phyloP scores from a whole-genome alignment of 192 early-diverging fungal species.

The Cladochytrium replicatum region DNA sequence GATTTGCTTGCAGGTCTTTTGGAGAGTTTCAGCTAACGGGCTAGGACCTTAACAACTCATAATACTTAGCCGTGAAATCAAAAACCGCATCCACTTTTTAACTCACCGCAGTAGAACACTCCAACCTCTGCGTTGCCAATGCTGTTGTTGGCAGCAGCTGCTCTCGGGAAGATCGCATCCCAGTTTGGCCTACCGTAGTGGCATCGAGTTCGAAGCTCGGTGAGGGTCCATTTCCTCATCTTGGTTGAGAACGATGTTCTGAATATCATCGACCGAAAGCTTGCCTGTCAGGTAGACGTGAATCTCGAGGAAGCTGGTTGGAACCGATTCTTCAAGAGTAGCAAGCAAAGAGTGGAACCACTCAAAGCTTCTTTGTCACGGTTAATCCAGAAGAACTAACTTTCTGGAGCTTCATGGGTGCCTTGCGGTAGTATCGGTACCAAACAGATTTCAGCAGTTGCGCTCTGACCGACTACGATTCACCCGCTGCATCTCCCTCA shows the following conservation, averaged over 20 bases:
- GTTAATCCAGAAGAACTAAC: conserved; percentile 74
- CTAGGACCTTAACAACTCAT: too few species aligned
- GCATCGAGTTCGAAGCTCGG: conserved; percentile 51
- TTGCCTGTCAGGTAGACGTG: conserved; percentile 62
- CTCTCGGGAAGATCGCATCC: conserved; percentile 44
- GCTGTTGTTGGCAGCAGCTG: conserved; percentile 10
- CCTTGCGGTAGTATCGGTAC: conserved; percentile 48
- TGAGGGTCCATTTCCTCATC: conserved; percentile 53
- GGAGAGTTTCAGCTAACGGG: too few species aligned
- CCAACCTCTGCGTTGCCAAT: conserved; percentile 51
- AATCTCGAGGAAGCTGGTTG: conserved; percentile 50
- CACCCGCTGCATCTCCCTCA: too few species aligned
- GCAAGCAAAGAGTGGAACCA: conserved; percentile 74
- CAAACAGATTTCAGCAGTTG: conserved; percentile 67
- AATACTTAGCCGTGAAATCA: too few species aligned
- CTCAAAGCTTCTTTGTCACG: conserved; percentile 62
- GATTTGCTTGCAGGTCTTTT: too few species aligned
- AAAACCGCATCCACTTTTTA: too few species aligned
- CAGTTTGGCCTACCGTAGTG: conserved; percentile 78
- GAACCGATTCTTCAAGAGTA: conserved; percentile 50
- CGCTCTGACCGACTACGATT: too few species aligned
- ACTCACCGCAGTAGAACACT: conserved; percentile 84
- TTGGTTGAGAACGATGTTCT: conserved; percentile 49
- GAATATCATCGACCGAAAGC: conserved; percentile 50
- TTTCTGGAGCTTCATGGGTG: conserved; percentile 47